Percentiles rank a stretch among this genome's conserved stretches.
phyloP scores from a whole-genome alignment of 805 yeast genomes.

The Priceomyces haplophilus region DNA sequence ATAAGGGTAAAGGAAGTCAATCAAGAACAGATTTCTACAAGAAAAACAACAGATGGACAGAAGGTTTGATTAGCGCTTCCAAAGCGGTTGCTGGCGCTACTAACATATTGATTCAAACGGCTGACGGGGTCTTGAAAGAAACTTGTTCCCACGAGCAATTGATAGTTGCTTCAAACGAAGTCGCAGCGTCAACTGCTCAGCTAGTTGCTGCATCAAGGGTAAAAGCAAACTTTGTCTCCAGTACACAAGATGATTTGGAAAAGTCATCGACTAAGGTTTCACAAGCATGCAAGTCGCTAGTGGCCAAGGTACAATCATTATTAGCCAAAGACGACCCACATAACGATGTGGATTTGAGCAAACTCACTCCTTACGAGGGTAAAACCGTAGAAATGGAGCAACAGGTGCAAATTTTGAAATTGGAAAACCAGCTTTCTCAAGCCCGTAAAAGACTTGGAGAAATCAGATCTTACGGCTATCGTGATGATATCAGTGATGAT shows the following conservation, averaged over 20 bases:
- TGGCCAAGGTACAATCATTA: slow-evolving; percentile 63
- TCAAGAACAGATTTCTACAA: slow-evolving; percentile 75
- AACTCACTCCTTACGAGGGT: slow-evolving; percentile 71
- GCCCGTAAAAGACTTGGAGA: slow-evolving; percentile 84
- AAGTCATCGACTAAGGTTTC: slow-evolving; percentile 65
- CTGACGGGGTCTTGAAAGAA: slow-evolving; percentile 72
- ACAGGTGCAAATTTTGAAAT: slow-evolving; percentile 81
- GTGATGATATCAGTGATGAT: slow-evolving; percentile 55
- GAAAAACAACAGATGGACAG: slow-evolving; percentile 90
- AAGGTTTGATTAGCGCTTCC: slow-evolving; percentile 87
- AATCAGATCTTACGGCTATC: slow-evolving; percentile 75
- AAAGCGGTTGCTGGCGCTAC: slow-evolving; percentile 84
- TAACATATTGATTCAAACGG: slow-evolving; percentile 74
- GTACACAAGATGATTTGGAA: slow-evolving; percentile 73
- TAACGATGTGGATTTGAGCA: slow-evolving; percentile 59
- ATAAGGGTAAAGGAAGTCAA: slow-evolving; percentile 62
- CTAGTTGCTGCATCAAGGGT: slow-evolving; percentile 89
- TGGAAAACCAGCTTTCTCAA: slow-evolving; percentile 66
- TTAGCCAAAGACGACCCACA: slow-evolving; percentile 37
- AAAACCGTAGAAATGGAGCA: slow-evolving; percentile 89
- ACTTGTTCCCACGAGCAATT: slow-evolving; percentile 74
- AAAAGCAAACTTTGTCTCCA: slow-evolving; percentile 72
- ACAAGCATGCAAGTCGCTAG: slow-evolving; percentile 72
- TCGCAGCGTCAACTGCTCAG: slow-evolving; percentile 89
- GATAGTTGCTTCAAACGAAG: slow-evolving; percentile 88